Percentiles rank a stretch among this genome's conserved stretches.
Conservation (phyloP, 2,329 filamentous ascomycete species). For the Neonectria sp. region DNA sequence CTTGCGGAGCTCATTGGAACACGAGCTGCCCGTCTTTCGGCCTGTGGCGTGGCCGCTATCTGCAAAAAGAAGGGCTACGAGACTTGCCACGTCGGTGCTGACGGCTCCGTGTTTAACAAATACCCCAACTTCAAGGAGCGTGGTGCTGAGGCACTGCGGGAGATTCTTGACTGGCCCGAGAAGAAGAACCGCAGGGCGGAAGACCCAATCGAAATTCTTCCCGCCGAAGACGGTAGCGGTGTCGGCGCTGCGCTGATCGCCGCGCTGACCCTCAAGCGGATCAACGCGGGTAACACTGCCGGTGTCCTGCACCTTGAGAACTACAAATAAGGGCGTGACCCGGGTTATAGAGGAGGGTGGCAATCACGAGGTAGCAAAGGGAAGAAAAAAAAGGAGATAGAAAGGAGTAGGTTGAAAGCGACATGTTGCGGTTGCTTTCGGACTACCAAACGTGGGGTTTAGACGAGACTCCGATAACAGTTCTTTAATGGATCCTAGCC, state of each 20-base stretch:
- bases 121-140: constrained; percentile 98
- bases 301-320: constrained; percentile 78
- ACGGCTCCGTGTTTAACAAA: constrained; percentile 99
- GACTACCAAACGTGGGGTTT: constrained; percentile 24
- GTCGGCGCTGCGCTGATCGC: constrained; percentile 98
- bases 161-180: constrained; percentile 94
- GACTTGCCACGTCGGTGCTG: constrained; percentile 93
- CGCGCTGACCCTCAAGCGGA: constrained; percentile 75
- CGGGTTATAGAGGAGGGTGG: constrained; percentile 30
- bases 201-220: constrained; percentile 89
- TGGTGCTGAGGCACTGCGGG: constrained; percentile 88
- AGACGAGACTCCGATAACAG: constrained; percentile 19
- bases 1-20: constrained; percentile 96
- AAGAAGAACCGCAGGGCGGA: constrained; percentile 79
- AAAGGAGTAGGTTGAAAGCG: constrained; percentile 21
- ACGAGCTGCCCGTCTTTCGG: constrained; percentile 90
- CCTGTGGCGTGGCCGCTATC: constrained; percentile 96
- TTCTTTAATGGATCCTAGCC: constrained; percentile 59
- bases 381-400: constrained; percentile 44
- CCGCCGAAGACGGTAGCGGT: constrained; percentile 95
- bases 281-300: constrained; percentile 73
- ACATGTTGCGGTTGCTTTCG: constrained; percentile 16
- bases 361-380: constrained; percentile 35
- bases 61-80: constrained; percentile 95
- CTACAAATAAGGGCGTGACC: constrained; percentile 56